Evolutionary conservation across 2,329 filamentous ascomycete genomes (phyloP), one percentile per base, ranked within the genome.

Genomic region (Diaporthe eres): DNA sequence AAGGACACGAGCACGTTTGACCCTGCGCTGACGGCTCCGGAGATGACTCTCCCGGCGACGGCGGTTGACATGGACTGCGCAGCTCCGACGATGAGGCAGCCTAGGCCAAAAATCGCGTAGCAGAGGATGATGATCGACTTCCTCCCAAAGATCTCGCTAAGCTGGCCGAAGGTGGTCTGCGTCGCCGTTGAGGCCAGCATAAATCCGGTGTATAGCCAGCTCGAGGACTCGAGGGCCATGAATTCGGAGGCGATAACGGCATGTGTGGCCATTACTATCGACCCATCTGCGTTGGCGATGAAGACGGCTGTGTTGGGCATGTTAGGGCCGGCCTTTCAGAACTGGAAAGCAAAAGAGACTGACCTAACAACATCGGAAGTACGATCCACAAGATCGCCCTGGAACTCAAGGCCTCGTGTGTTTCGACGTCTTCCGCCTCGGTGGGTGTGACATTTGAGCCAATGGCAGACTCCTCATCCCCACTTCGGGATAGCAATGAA

Each of bases 231-330:
- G 6, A 93, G 80, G 47, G 87, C 85, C 72, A 88, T 84, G 78
- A 93, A 93, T 72, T 92, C 88, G 13, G 91, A 93, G 0, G 90
- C 88, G 71, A 93, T 91, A 4, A 85, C 85, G 0, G 90, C 89
- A 75, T 93, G 91, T 0, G 92, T 93, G 0, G 93, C 92, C 44
- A 95, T 84, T 0, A 95, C 88, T 0, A 95, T 84, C 1, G 91
- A 92, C 0, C 85, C 84, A 79, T 95, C 93, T 22, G 90, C 89
- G 73, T 92, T 92, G 9, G 90, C 89, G 17, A 94, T 89, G 78
- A 95, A 94, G 19, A 93, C 90, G 15, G 90, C 90, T 87, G 17
- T 55, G 47, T 55, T 7, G 65, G 17, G n/a, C 19, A 22, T 22
- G n/a, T 55, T 10, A 55, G 49, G 10, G 8, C 49, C 5, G 10